phyloP scores from a whole-genome alignment of 2,329 filamentous ascomycete genomes.

The Westerdykella sp. region DNA sequence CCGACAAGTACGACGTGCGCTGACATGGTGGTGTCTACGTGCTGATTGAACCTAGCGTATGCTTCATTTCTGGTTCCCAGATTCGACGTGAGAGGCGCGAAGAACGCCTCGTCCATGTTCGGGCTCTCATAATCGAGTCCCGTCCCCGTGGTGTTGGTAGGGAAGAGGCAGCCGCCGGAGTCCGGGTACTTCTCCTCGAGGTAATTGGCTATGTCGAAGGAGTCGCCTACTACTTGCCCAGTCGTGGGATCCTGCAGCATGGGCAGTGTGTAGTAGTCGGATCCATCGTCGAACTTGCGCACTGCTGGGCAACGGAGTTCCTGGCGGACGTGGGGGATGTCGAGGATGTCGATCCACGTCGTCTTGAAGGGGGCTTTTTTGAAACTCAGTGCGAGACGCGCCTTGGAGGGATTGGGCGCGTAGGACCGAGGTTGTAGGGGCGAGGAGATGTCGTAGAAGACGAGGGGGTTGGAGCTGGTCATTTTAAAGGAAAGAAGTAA shows the following conservation, averaged over 20 bases:
- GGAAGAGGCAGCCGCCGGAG: constrained; percentile 47
- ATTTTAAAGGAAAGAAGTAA: constrained; percentile 10
- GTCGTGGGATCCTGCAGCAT: constrained; percentile 47
- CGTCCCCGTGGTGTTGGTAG: constrained; percentile 24
- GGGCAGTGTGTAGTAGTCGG: constrained; percentile 56
- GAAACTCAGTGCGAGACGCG: constrained; percentile 47
- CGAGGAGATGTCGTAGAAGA: constrained; percentile 47
- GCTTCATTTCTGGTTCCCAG: constrained; percentile 32
- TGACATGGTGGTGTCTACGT: constrained; percentile 52
- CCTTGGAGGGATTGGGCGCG: constrained; percentile 48
- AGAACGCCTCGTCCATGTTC: constrained; percentile 19
- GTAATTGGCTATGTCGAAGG: constrained; percentile 59
- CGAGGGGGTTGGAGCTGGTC: constrained; percentile 24
- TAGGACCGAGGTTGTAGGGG: constrained; percentile 36
- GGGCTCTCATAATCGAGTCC: constrained; percentile 39
- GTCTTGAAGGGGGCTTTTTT: constrained; percentile 46
- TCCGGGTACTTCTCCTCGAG: constrained; percentile 49
- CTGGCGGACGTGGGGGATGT: constrained; percentile 47
- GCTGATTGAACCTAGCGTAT: constrained; percentile 46
- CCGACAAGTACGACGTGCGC: constrained; percentile 40
- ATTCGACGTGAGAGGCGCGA: constrained; percentile 33
- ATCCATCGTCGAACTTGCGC: constrained; percentile 52
- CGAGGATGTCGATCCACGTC: constrained; percentile 49
- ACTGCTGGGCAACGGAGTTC: constrained; percentile 44
- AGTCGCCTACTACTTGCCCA: constrained; percentile 49